Base-by-base conservation (phyloP, 495 filamentous ascomycete species). In the Amniculicola lignicola region DNA sequence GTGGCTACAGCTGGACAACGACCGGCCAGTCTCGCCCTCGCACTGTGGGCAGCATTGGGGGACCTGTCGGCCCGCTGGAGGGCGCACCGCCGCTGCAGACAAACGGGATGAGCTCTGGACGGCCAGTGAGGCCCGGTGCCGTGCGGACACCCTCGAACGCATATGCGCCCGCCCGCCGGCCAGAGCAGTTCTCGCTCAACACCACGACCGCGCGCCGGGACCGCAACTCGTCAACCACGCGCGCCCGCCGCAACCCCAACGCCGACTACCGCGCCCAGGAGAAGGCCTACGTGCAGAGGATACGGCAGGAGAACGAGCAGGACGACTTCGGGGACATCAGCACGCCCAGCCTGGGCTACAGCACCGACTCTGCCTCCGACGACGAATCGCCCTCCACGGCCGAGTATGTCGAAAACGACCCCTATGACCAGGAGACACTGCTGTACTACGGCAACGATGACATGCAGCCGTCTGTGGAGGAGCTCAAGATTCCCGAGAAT, bases 351-450 rank as follows among this genome's bases (percentile, higher is more conserved):
- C 67, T 83, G 45, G 79, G 79, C 39, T 80, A 85, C 71, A 78
- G 85, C 67, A 80, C 75, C 2, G 89, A 90, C 37, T 90, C 92
- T 9, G 90, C 95, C 60, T 80, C 85, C n/a, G 93, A 97, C 43
- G 93, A 88, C 5, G 87, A 87, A 55, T 93, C 89, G 0, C 91
- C 91, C 3, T 86, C 87, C 0, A 89, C 88, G 0, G 92, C 93
- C 56, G 80, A 82, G 1, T 86, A 86, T 16, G 87, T 87, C 59
- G 85, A 88, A 43, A 86, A 86, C 56, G 88, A 95, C 64, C 77
- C 80, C 29, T 95, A 94, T 70, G 91, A 97, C 62, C 88, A 90
- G 49, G 93, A 97, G 65, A 91, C 88, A 23, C 83, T 96, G 65
- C 79, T 97, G 51, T 95, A 95, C 65, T 86, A 92, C 60, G 79